phyloP scores from a whole-genome alignment of 257 asterid species.

The Solanum bulbocastanum region DNA sequence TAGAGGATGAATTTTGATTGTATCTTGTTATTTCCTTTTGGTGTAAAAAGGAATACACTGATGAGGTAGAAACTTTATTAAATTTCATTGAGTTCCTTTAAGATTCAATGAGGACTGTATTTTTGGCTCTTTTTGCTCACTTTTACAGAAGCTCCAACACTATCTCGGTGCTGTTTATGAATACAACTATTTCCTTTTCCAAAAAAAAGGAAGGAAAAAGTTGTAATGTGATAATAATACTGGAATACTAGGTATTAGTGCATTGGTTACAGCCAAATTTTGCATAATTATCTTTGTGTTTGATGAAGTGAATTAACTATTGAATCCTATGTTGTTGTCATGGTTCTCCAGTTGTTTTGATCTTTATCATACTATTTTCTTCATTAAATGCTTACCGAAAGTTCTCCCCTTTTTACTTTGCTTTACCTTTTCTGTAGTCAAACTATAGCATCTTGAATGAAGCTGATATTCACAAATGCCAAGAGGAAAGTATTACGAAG shows the following conservation, averaged over 20 bases:
- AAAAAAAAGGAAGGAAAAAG: not conserved
- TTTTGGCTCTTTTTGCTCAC: not conserved
- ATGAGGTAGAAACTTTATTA: not conserved
- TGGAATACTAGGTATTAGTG: not conserved
- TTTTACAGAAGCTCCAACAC: not conserved
- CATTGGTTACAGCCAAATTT: not conserved
- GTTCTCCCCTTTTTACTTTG: not conserved
- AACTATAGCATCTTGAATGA: slow-evolving; percentile 67
- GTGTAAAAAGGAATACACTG: not conserved
- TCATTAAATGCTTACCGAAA: not conserved
- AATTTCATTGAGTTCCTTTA: not conserved
- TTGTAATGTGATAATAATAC: not conserved
- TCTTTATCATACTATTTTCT: not conserved
- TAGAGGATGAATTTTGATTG: not conserved
- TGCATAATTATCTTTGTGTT: not conserved
- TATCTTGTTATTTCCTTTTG: not conserved
- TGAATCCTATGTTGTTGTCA: not conserved
- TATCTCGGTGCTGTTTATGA: not conserved
- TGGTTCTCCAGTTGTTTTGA: not conserved
- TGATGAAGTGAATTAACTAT: not conserved
- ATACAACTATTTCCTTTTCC: not conserved
- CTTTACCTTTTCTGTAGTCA: slow-evolving; percentile 22
- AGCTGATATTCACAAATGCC: slow-evolving; percentile 68
- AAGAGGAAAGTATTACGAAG: slow-evolving; percentile 68
- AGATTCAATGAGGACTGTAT: not conserved